Percentiles rank a stretch among this genome's conserved stretches.
These are phyloP conservation scores for Arthrinium puccinioides DNA, from an alignment of 2,329 filamentous ascomycete genomes.

Conservation along the genomic window DNA sequence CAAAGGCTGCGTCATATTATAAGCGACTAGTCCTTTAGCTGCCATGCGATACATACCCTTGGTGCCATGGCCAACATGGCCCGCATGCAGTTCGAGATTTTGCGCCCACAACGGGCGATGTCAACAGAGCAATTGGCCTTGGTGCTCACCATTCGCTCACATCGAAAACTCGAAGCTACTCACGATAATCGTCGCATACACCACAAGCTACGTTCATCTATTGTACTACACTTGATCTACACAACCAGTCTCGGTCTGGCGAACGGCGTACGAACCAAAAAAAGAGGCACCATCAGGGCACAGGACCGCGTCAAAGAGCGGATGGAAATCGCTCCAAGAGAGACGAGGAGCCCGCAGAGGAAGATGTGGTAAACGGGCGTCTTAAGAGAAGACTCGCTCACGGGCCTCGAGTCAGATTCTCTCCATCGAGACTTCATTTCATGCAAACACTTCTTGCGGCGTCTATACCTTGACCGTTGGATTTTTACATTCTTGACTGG, in stretches of 20 bases:
- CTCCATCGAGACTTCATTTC: too few species aligned
- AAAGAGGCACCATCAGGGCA: conserved; percentile 24
- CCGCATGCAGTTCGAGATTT: neutral
- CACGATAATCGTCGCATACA: conserved; percentile 11
- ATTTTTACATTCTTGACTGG: too few species aligned
- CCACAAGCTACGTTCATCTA: conserved; percentile 17
- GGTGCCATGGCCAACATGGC: neutral
- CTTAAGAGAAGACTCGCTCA: too few species aligned
- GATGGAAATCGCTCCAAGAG: too few species aligned
- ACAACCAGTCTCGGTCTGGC: conserved; percentile 26
- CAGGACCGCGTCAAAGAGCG: too few species aligned
- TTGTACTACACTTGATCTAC: conserved; percentile 18
- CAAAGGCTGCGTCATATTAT: conserved; percentile 34
- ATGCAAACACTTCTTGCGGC: too few species aligned
- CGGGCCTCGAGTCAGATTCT: too few species aligned
- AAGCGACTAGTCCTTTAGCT: too few species aligned
- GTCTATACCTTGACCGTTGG: too few species aligned
- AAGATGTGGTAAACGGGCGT: too few species aligned
- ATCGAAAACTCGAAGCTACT: neutral
- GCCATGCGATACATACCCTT: too few species aligned
- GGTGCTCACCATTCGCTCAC: neutral
- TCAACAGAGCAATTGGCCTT: neutral
- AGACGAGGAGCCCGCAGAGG: too few species aligned
- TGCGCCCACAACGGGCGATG: neutral
- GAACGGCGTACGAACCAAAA: conserved; percentile 32